phyloP scores from a whole-genome alignment of 225 moss, liverwort and hornwort species.

The Asterella californica region DNA sequence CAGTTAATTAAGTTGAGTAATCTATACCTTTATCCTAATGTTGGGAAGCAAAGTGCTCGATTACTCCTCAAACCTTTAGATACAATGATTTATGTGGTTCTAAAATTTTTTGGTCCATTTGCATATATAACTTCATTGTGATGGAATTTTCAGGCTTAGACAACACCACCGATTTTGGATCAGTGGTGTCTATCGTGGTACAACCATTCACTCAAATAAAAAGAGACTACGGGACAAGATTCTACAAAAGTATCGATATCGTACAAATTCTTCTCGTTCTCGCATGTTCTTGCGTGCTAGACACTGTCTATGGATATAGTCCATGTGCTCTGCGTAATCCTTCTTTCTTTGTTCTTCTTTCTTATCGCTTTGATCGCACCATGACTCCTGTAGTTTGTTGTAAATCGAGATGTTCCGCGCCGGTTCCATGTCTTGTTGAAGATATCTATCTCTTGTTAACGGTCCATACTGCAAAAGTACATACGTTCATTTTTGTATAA shows the following conservation, averaged over 20 bases:
- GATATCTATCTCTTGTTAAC: constrained; percentile 44
- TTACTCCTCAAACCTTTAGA: too few species aligned
- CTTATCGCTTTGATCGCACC: constrained; percentile 41
- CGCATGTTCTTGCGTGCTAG: constrained; percentile 47
- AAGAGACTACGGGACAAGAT: too few species aligned
- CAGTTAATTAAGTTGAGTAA: too few species aligned
- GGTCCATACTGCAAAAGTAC: constrained; percentile 41
- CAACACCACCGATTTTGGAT: too few species aligned
- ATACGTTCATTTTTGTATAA: background rate
- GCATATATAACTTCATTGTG: too few species aligned
- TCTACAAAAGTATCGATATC: background rate
- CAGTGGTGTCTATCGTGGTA: too few species aligned
- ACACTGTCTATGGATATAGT: constrained; percentile 39
- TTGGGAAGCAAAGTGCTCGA: too few species aligned
- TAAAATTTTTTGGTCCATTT: too few species aligned
- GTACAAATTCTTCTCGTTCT: constrained; percentile 46
- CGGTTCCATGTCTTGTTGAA: constrained; percentile 50
- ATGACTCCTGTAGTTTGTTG: constrained; percentile 41
- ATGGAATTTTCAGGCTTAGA: too few species aligned
- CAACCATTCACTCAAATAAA: too few species aligned
- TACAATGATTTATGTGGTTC: too few species aligned
- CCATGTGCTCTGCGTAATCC: constrained; percentile 35
- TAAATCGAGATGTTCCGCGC: constrained; percentile 33
- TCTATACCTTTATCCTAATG: too few species aligned
- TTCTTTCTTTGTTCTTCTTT: constrained; percentile 43